A percentile compares a stretch with the other conserved stretches of the same genome.
Evolutionary conservation across 2,329 filamentous ascomycete genomes (phyloP).

Genomic region (Waltergamsia citrina): DNA sequence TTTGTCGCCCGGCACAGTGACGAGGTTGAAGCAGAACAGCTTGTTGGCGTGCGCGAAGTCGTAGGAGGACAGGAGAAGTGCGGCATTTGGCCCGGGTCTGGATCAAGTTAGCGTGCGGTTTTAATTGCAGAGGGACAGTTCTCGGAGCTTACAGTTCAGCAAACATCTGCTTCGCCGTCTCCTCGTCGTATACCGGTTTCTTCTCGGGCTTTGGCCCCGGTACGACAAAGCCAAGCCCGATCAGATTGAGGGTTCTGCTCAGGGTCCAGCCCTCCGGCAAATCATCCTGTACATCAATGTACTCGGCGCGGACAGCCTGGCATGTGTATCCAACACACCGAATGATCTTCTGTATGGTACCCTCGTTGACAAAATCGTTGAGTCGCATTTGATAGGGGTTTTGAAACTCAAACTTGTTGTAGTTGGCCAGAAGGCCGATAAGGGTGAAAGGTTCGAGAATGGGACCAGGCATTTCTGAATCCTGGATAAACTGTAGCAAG

Average conservation of each 20-base stretch:
- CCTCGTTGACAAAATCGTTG: constrained; percentile 92
- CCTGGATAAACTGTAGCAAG: constrained; percentile 61
- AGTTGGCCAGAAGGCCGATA: constrained; percentile 83
- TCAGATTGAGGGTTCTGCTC: constrained; percentile 69
- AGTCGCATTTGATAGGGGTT: constrained; percentile 90
- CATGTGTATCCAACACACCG: constrained; percentile 67
- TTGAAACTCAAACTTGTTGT: constrained; percentile 98
- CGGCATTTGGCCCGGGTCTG: constrained; percentile 71
- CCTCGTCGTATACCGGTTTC: constrained; percentile 53
- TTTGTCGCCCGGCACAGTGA: constrained; percentile 48
- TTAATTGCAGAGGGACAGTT: not conserved
- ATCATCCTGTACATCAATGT: constrained; percentile 82
- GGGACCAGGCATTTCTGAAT: constrained; percentile 54
- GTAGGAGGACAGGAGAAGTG: constrained; percentile 76
- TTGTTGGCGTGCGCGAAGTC: constrained; percentile 95
- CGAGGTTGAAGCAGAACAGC: constrained; percentile 79
- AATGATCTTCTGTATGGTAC: constrained; percentile 74
- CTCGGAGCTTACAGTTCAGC: constrained; percentile 56
- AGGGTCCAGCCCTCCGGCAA: constrained; percentile 84
- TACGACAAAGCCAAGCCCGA: constrained; percentile 71
- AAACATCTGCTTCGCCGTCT: constrained; percentile 77
- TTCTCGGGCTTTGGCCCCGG: constrained; percentile 56
- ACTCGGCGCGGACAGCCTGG: constrained; percentile 57
- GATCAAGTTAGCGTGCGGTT: constrained; percentile 5
- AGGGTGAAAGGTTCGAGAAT: constrained; percentile 71